Base-by-base conservation (phyloP, 1,284 basidiomycete species). In the Cryptococcus sp. region DNA sequence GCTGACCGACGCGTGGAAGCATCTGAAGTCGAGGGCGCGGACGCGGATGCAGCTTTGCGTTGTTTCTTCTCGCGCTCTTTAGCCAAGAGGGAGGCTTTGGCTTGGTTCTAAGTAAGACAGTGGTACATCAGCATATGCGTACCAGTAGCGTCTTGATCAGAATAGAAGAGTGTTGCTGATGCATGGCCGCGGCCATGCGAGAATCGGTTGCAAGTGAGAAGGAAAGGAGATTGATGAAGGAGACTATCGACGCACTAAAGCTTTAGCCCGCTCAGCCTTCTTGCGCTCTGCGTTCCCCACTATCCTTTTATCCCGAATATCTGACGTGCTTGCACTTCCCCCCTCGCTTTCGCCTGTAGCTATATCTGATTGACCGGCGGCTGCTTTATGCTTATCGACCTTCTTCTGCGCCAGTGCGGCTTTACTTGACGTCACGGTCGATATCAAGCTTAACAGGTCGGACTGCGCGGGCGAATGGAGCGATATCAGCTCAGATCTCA, bases 361-460 rank as follows among this genome's bases (percentile, higher is more conserved):
- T 19, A 22, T 19, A 5, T 23, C 44, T 19, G 46, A 34, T n/a
- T 44, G 37, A 5, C 45, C 50, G 3, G 59, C 50, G n/a, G 51
- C 52, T 5, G 41, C 52, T 50, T 60, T 55, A 5, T 46, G 45
- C 25, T 61, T 65, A 15, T 57, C 59, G 1, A 65, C 48, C 55
- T 67, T 67, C 2, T 48, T 26, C 39, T 59, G 43, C 8, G 59
- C 54, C 7, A 58, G 48, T 1, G 58, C 50, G 47, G 66, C 68
- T 62, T 70, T 70, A 39, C 50, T 54, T 10, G 58, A 60, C 6
- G 70, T 66, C 16, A 72, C 64, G 19, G 46, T 55, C 50, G 66
- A 67, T 26, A 72, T 63, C 5, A 72, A 55, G 4, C 61, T 62
- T 8, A 72, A 52, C 8, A 72, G 63, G 41, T 57, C 63, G 19